Conservation (phyloP, 495 filamentous ascomycete genomes). For the Pseudevernia furfuracea region DNA sequence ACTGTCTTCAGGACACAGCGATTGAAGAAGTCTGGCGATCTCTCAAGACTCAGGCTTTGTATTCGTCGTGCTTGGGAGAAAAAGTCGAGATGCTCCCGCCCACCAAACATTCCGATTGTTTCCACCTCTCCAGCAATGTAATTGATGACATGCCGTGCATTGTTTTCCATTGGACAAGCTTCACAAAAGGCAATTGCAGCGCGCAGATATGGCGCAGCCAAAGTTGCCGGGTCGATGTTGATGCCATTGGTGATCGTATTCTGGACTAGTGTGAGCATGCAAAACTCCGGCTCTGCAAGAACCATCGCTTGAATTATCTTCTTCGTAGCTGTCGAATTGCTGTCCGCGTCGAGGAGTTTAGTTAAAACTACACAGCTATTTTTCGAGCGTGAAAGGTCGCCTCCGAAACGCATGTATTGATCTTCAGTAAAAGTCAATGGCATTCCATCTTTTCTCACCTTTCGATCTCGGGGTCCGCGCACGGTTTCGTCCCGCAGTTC, state of each 20-base stretch:
- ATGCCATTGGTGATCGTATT: constrained; percentile 46
- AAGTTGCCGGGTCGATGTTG: constrained; percentile 47
- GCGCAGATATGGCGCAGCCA: constrained; percentile 47
- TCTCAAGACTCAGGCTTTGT: constrained; percentile 36
- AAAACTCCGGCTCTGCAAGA: constrained; percentile 40
- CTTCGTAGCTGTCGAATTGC: constrained; percentile 30
- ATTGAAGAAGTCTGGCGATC: constrained; percentile 34
- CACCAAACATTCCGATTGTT: constrained; percentile 48
- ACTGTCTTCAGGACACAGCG: constrained; percentile 46
- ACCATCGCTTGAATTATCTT: constrained; percentile 39
- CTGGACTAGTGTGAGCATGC: constrained; percentile 36
- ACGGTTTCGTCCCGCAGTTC: constrained; percentile 29
- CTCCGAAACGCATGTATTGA: constrained; percentile 30
- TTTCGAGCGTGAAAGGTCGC: constrained; percentile 26
- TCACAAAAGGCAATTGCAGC: constrained; percentile 46
- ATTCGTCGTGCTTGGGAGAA: constrained; percentile 41
- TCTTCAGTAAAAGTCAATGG: constrained; percentile 34
- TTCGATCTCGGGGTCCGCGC: constrained; percentile 19
- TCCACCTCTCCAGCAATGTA: constrained; percentile 49
- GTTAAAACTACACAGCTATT: constrained; percentile 34
- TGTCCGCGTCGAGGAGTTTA: constrained; percentile 39
- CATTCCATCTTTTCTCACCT: constrained; percentile 28
- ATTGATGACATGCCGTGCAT: constrained; percentile 40
- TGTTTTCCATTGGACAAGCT: constrained; percentile 32
- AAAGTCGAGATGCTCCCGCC: constrained; percentile 52